Evolutionary conservation across 2,329 filamentous ascomycete genomes (phyloP).

Genomic region (Monilinia fructicola): DNA sequence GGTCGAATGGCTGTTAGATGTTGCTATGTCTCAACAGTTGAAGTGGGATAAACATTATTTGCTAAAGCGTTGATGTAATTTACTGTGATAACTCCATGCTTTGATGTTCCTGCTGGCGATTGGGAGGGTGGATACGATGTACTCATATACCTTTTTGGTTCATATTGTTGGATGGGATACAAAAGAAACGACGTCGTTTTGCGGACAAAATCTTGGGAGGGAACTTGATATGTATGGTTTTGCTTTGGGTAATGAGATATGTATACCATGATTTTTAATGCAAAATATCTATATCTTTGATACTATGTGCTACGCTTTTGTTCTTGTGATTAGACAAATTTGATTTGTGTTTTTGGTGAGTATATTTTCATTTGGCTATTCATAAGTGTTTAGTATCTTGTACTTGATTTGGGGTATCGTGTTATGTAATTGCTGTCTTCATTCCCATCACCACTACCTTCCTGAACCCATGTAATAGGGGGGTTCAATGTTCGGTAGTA

Average conservation of each 20-base stretch:
- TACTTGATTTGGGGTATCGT: slow-evolving; percentile 7
- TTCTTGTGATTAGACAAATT: neutral
- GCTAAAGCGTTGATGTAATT: slow-evolving; percentile 16
- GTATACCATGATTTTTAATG: slow-evolving; percentile 8
- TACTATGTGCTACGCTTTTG: neutral
- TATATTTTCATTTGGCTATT: too few relatives aligned
- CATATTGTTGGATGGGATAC: slow-evolving; percentile 4
- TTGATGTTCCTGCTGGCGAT: slow-evolving; percentile 7
- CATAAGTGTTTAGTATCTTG: too few relatives aligned
- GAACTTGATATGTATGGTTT: slow-evolving; percentile 2
- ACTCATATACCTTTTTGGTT: slow-evolving; percentile 10
- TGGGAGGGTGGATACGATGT: neutral
- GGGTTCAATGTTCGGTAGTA: too few relatives aligned
- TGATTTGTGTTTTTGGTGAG: too few relatives aligned
- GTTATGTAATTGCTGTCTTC: too few relatives aligned
- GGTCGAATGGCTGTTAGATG: slow-evolving; percentile 85
- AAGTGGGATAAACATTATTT: slow-evolving; percentile 65
- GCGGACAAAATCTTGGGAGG: slow-evolving; percentile 3
- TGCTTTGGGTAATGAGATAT: slow-evolving; percentile 14
- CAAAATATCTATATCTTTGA: neutral
- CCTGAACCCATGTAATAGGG: too few relatives aligned
- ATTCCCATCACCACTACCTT: too few relatives aligned
- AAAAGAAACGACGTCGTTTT: neutral
- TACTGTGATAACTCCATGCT: neutral
- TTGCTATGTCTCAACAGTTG: slow-evolving; percentile 84